These are phyloP conservation scores for Fraxinus greggii DNA, from an alignment of 305 asterid genomes.

Conservation along the genomic window DNA sequence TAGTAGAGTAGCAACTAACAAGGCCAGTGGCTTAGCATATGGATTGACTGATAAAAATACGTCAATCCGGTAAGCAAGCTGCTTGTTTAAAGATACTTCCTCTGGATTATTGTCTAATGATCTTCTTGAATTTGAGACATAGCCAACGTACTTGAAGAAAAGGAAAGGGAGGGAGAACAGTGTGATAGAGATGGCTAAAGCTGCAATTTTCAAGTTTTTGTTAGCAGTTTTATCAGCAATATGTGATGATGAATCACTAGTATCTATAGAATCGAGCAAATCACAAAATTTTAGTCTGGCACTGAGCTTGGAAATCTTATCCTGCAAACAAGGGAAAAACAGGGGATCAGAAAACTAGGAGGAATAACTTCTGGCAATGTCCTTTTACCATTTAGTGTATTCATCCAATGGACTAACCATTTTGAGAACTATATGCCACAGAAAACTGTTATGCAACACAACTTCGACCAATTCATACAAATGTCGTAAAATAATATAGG, in stretches of 20 bases:
- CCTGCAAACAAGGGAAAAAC: conserved; percentile 42
- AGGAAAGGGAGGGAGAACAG: conserved; percentile 65
- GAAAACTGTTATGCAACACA: conserved; percentile 1
- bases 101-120: conserved; percentile 53
- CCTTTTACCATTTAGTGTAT: background rate
- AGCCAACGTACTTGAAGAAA: conserved; percentile 64
- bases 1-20: conserved; percentile 75
- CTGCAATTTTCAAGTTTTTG: conserved; percentile 51
- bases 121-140: conserved; percentile 61
- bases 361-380: conserved; percentile 4
- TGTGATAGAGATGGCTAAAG: conserved; percentile 54
- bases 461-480: conserved; percentile 7
- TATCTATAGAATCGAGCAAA: conserved; percentile 42
- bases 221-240: conserved; percentile 26
- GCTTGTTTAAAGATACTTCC: conserved; percentile 71
- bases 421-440: background rate
- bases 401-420: background rate
- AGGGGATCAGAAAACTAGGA: conserved; percentile 18
- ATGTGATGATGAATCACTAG: conserved; percentile 24
- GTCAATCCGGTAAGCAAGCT: conserved; percentile 75
- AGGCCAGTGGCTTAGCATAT: conserved; percentile 78
- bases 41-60: conserved; percentile 74
- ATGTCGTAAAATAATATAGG: background rate
- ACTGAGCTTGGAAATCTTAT: conserved; percentile 56
- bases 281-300: conserved; percentile 48